A percentile compares a stretch with the other conserved stretches of the same genome.
phyloP scores from a whole-genome alignment of 176 grass and related monocot species.

The Secale cereale region DNA sequence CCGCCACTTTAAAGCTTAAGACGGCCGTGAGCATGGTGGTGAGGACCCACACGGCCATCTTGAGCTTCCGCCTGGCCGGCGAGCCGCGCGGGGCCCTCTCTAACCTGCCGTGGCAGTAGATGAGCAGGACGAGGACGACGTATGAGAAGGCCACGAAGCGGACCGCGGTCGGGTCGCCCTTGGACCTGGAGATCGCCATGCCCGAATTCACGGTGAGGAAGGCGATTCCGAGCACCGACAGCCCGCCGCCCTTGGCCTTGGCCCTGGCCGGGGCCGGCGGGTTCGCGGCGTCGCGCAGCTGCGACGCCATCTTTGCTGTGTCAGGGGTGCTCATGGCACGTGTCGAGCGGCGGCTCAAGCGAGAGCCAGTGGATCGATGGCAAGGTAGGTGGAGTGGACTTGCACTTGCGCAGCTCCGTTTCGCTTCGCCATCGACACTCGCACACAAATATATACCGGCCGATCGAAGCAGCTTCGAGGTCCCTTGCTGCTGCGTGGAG shows the following conservation, averaged over 20 bases:
- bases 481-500: too few relatives aligned
- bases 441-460: too few relatives aligned
- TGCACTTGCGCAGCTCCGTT: too few relatives aligned
- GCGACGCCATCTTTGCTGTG: too few relatives aligned
- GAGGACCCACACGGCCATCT: neutral
- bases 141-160: constrained; percentile 16
- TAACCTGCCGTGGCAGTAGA: constrained; percentile 6
- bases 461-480: too few relatives aligned
- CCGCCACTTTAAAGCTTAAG: constrained; percentile 11
- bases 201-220: constrained; percentile 23
- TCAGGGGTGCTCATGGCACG: too few relatives aligned
- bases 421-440: too few relatives aligned
- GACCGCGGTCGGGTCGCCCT: neutral
- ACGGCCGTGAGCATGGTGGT: neutral
- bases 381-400: too few relatives aligned
- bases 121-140: constrained; percentile 9
- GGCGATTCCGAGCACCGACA: neutral
- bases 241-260: neutral
- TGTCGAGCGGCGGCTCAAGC: too few relatives aligned
- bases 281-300: too few relatives aligned
- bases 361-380: too few relatives aligned
- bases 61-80: neutral
- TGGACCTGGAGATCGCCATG: constrained; percentile 20
- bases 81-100: neutral
- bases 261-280: too few relatives aligned